Conservation (phyloP, 805 yeast genomes). For the Teunomyces kruisii region DNA sequence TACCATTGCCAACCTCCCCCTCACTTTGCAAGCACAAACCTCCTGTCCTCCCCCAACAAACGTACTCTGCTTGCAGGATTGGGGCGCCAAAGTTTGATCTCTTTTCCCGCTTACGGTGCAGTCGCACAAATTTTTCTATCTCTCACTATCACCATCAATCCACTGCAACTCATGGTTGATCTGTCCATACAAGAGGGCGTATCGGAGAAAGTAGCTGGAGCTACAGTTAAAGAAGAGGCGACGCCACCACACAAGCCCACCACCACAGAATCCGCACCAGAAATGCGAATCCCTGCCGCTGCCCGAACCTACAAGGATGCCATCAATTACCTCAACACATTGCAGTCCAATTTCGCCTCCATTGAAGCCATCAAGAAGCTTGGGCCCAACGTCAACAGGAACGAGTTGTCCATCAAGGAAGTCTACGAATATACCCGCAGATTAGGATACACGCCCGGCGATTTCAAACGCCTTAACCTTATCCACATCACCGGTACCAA, state of each 20-base stretch:
- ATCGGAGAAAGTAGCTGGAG: constrained; percentile 2
- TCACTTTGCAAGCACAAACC: too few species aligned
- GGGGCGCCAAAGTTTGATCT: too few species aligned
- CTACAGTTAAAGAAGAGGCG: constrained; percentile 2
- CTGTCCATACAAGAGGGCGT: constrained; percentile 3
- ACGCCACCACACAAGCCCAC: not conserved
- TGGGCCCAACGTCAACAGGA: constrained; percentile 56
- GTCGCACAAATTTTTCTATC: constrained; percentile 3
- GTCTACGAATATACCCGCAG: constrained; percentile 53
- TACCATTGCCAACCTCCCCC: too few species aligned
- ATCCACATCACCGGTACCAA: constrained; percentile 97
- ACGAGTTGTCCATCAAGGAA: constrained; percentile 73
- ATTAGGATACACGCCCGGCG: constrained; percentile 49
- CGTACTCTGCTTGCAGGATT: not conserved
- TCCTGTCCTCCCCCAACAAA: too few species aligned
- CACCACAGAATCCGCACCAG: not conserved
- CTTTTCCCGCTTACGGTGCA: not conserved
- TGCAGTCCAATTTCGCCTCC: constrained; percentile 89
- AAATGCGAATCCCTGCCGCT: constrained; percentile 5
- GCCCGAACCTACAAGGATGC: constrained; percentile 60
- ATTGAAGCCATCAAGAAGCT: constrained; percentile 77
- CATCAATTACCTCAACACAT: constrained; percentile 72
- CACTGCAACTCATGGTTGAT: constrained; percentile 4
- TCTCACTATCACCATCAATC: not conserved
- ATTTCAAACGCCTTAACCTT: constrained; percentile 71